These are phyloP conservation scores for Corchorus capsularis DNA, from an alignment of 345 rosid genomes.

Conservation along the genomic window DNA sequence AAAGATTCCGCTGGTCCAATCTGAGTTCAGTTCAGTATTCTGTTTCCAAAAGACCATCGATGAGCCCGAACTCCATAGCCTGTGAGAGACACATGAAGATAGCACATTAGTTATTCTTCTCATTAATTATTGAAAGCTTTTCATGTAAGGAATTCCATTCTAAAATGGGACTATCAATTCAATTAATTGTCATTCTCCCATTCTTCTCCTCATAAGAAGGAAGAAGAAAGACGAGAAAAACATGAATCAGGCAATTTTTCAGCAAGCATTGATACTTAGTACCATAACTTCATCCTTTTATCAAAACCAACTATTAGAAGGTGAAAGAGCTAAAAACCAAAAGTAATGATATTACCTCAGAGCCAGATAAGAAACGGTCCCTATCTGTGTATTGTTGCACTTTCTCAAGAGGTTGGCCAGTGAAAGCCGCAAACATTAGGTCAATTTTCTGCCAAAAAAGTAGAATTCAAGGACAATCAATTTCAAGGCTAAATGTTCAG, in stretches of 20 bases:
- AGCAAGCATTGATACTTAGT: not conserved
- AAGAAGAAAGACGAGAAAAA: not conserved
- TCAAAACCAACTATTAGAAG: not conserved
- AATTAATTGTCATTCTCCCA: not conserved
- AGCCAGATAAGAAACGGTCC: conserved; percentile 76
- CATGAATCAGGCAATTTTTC: not conserved
- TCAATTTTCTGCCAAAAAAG: conserved; percentile 77
- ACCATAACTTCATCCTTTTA: not conserved
- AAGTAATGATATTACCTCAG: conserved; percentile 71
- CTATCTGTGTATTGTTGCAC: conserved; percentile 85
- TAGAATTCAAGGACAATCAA: conserved; percentile 5
- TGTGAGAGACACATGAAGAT: conserved; percentile 30
- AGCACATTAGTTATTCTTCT: not conserved
- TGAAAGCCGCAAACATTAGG: conserved; percentile 79
- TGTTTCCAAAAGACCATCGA: conserved; percentile 83
- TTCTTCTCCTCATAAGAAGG: not conserved
- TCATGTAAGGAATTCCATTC: not conserved
- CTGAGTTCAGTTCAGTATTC: conserved; percentile 48
- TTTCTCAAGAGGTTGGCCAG: conserved; percentile 81
- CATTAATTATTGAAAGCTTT: not conserved
- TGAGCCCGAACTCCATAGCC: conserved; percentile 89
- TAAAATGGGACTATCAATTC: not conserved
- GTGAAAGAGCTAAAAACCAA: not conserved
- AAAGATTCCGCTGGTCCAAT: not conserved
- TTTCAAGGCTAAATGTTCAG: not conserved